phyloP scores from a whole-genome alignment of 1,284 basidiomycete genomes.

The Irpex lacteus region DNA sequence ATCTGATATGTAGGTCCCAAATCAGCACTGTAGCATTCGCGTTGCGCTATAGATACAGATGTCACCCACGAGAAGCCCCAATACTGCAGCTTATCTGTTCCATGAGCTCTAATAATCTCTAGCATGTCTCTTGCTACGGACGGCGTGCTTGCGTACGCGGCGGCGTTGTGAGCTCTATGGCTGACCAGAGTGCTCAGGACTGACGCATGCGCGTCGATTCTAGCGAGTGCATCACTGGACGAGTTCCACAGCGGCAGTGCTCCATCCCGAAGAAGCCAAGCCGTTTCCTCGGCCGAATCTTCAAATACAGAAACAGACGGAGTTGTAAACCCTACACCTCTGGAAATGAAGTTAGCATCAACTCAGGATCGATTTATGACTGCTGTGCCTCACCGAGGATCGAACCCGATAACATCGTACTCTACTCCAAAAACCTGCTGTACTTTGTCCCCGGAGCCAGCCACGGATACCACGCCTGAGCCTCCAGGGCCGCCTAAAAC shows the following conservation, averaged over 20 bases:
- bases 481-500: conserved; percentile 28
- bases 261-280: not conserved
- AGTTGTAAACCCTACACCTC: conserved; percentile 4
- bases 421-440: conserved; percentile 23
- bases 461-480: conserved; percentile 22
- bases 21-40: not conserved
- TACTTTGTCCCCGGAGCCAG: not conserved
- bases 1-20: conserved; percentile 8
- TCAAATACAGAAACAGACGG: not conserved
- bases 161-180: not conserved
- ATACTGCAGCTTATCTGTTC: conserved; percentile 24
- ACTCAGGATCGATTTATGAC: not conserved
- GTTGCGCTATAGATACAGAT: not conserved
- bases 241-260: not conserved
- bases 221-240: not conserved
- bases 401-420: conserved; percentile 33
- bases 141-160: conserved; percentile 4
- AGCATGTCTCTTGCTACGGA: conserved; percentile 27
- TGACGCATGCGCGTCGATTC: not conserved
- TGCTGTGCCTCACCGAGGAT: conserved; percentile 23
- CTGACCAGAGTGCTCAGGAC: not conserved
- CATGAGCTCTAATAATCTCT: conserved; percentile 23
- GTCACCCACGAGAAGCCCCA: conserved; percentile 27
- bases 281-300: conserved; percentile 1
- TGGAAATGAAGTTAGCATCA: not conserved